Conservation (phyloP, 495 filamentous ascomycete species). For the Xylaria curta region DNA sequence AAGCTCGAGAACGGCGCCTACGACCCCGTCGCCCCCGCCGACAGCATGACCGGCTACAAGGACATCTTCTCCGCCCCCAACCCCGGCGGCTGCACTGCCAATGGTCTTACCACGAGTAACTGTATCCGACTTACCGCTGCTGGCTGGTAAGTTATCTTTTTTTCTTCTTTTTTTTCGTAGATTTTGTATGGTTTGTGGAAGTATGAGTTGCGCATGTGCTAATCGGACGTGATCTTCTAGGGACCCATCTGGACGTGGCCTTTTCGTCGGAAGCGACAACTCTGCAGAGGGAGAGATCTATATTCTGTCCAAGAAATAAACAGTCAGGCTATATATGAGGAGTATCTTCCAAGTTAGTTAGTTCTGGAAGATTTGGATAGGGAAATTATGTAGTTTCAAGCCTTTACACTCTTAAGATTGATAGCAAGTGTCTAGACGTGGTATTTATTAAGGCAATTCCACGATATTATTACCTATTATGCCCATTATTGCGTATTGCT, state of each 20-base stretch:
- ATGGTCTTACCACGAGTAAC: conserved; percentile 47
- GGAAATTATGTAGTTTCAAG: neutral
- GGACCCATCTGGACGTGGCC: conserved; percentile 45
- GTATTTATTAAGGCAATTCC: neutral
- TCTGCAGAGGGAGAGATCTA: conserved; percentile 48
- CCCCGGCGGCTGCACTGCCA: conserved; percentile 46
- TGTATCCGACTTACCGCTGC: conserved; percentile 46
- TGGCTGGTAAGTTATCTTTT: conserved; percentile 30
- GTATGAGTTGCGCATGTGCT: neutral
- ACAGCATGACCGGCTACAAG: conserved; percentile 45
- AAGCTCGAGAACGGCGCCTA: conserved; percentile 41
- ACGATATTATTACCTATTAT: neutral
- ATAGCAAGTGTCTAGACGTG: neutral
- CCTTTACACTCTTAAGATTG: conserved; percentile 2
- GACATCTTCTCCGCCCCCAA: conserved; percentile 45
- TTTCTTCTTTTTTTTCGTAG: neutral
- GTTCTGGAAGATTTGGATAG: neutral
- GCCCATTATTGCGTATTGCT: neutral
- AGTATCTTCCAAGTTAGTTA: neutral
- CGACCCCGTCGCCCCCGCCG: conserved; percentile 46
- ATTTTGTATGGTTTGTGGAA: neutral
- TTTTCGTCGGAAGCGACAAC: conserved; percentile 52
- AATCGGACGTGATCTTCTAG: neutral
- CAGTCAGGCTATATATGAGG: neutral
- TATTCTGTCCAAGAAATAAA: conserved; percentile 36